Base-by-base conservation (phyloP, 805 yeast genomes). In the Wickerhamiella shivajii region DNA sequence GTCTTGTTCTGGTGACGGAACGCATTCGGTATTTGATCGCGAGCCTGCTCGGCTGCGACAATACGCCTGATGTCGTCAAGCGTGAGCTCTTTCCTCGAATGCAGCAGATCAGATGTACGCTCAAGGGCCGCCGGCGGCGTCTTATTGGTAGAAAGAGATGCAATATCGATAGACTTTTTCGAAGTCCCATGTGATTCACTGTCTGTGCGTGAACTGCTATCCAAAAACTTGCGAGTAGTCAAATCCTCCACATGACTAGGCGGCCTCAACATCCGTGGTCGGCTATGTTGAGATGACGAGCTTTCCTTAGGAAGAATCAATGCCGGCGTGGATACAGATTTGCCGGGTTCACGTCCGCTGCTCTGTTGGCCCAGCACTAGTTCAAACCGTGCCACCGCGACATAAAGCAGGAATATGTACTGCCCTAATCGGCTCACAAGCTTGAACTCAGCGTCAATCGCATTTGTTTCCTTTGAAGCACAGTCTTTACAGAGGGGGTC, bases 61-160 rank as follows among this genome's bases (percentile, higher is more conserved):
- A 90, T 87, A 43, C 97, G 67, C 6, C 97, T 94, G 46, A 90
- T 90, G 55, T 90, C 99, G 55, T 90, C 97, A 45, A 90, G 66
- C 0, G 96, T 87, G 34, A 90, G 66, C 0, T 87, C 76, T 44
- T 78, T 80, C 44, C 87, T 92, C 47, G 73, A 78, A 46, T 76
- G 71, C 35, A 84, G 66, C 31, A 80, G 62, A 43, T 71, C 76
- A 2, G 83, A 67, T 0, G 85, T 74, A 2, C 76, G 66, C 46
- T 71, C 76, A 29, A 77, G 60, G 2, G 47, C 47, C 12, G 47
- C 36, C 12, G 25, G n/a, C n/a, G n/a, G n/a, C n/a, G n/a, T n/a
- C n/a, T n/a, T n/a, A n/a, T n/a, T n/a, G n/a, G n/a, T n/a, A n/a
- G n/a, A n/a, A n/a, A n/a, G n/a, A n/a, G n/a, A n/a, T n/a, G n/a